Evolutionary conservation across 2,329 filamentous ascomycete genomes (phyloP).

Genomic region (Penicillium sp.): DNA sequence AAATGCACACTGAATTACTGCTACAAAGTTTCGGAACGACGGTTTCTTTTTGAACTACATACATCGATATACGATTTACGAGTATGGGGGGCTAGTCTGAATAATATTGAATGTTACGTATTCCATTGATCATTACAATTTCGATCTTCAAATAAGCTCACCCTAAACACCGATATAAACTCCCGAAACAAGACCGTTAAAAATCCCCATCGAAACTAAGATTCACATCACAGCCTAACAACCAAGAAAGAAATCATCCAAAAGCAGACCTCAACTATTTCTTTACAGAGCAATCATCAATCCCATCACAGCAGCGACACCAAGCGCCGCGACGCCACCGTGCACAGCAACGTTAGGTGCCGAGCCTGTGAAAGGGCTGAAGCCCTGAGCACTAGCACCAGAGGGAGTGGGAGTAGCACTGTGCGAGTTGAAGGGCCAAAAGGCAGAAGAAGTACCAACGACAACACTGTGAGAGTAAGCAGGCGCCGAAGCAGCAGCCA

Average conservation of each 20-base stretch:
- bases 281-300: conserved; percentile 24
- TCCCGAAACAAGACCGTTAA: not conserved
- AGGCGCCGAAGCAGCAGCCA: conserved; percentile 8
- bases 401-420: conserved; percentile 16
- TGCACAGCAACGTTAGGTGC: conserved; percentile 12
- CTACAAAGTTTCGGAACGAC: no score
- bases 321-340: conserved; percentile 14
- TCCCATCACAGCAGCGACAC: conserved; percentile 23
- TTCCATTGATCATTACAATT: conserved; percentile 3
- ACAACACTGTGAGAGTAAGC: conserved; percentile 7
- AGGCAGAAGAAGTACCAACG: conserved; percentile 13
- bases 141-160: not conserved
- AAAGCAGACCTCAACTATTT: not conserved
- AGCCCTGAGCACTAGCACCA: conserved; percentile 17
- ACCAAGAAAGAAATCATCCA: not conserved
- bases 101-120: not conserved
- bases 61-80: not conserved
- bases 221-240: not conserved
- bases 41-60: not conserved
- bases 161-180: not conserved
- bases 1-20: not conserved
- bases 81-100: not conserved
- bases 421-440: conserved; percentile 7
- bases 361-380: conserved; percentile 19
- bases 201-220: not conserved